phyloP scores from a whole-genome alignment of 371 early-diverging fungal genomes.

The Choanephora cucurbitarum region DNA sequence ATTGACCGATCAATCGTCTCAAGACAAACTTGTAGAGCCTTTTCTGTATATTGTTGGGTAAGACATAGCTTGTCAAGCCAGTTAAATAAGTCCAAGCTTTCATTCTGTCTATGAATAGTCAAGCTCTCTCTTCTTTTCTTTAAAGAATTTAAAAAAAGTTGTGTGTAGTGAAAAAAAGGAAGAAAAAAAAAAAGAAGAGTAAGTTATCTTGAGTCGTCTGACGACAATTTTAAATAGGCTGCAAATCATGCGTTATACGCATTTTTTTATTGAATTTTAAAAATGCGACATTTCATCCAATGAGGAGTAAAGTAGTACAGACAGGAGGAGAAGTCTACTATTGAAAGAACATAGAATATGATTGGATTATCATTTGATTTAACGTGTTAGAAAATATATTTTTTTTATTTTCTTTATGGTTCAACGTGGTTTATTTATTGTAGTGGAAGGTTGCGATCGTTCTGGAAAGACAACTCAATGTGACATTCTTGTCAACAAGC shows the following conservation, averaged over 20 bases:
- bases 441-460: slow-evolving; percentile 97
- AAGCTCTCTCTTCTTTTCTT: too few relatives aligned
- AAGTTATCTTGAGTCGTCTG: background rate
- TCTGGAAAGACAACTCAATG: slow-evolving; percentile 96
- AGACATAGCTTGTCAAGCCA: slow-evolving; percentile 52
- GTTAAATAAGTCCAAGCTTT: slow-evolving; percentile 52
- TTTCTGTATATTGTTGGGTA: slow-evolving; percentile 80
- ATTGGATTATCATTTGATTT: too few relatives aligned
- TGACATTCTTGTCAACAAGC: slow-evolving; percentile 59
- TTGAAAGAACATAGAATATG: too few relatives aligned
- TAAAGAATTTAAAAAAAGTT: too few relatives aligned
- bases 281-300: too few relatives aligned
- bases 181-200: slow-evolving; percentile 1
- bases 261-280: too few relatives aligned
- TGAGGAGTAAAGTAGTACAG: too few relatives aligned
- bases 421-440: slow-evolving; percentile 89
- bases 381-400: too few relatives aligned
- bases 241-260: too few relatives aligned
- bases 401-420: slow-evolving; percentile 3
- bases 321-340: too few relatives aligned
- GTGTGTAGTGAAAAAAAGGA: background rate
- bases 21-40: slow-evolving; percentile 83
- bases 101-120: too few relatives aligned
- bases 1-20: slow-evolving; percentile 83
- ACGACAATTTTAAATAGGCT: too few relatives aligned